These are phyloP conservation scores for Pythium phragmitis DNA, from an alignment of 352 stramenopile species.

Conservation along the genomic window DNA sequence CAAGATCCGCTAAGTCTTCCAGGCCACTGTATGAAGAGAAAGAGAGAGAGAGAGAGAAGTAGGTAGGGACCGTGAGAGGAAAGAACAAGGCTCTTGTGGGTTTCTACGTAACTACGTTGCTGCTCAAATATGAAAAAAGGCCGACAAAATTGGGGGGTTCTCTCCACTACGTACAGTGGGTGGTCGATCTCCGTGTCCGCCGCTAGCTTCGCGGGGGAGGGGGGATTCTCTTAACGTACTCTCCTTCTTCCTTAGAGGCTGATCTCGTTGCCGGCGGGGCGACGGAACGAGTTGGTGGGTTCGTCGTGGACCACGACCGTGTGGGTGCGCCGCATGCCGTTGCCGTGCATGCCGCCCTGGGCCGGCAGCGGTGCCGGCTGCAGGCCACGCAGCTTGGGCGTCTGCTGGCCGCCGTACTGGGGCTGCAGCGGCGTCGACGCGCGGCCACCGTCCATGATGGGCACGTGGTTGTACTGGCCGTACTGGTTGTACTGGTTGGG, in stretches of 20 bases:
- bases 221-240: too few species aligned
- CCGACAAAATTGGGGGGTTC: too few species aligned
- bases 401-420: constrained; percentile 9
- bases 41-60: too few species aligned
- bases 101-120: too few species aligned
- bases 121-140: too few species aligned
- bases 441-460: constrained; percentile 25
- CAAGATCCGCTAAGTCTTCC: constrained; percentile 23
- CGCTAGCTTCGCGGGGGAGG: too few species aligned
- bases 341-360: neutral
- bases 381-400: constrained; percentile 23
- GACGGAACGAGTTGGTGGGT: constrained; percentile 23
- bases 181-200: too few species aligned
- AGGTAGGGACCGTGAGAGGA: neutral
- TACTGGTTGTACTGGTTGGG: too few species aligned
- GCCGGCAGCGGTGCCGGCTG: constrained; percentile 15
- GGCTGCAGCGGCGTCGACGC: constrained; percentile 28
- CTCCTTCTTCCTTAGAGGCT: constrained; percentile 8
- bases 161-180: too few species aligned
- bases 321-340: constrained; percentile 24
- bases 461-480: constrained; percentile 1
- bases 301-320: constrained; percentile 27
- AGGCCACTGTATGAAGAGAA: too few species aligned
- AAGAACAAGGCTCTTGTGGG: neutral
- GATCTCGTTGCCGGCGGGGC: constrained; percentile 27